phyloP scores from a whole-genome alignment of 2,329 filamentous ascomycete genomes.

The Penicillium sp. region DNA sequence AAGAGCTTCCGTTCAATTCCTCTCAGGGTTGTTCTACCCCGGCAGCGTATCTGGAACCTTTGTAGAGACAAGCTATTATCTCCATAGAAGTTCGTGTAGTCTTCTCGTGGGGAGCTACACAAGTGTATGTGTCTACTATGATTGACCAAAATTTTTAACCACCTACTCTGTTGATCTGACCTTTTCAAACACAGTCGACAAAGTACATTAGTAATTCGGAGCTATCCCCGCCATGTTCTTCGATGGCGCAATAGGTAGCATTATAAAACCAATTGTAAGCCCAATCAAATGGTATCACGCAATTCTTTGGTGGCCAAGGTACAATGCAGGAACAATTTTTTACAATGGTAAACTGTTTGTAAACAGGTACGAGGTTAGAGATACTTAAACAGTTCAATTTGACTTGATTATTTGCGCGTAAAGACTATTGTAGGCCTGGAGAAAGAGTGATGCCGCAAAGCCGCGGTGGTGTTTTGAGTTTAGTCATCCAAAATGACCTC shows the following conservation, averaged over 20 bases:
- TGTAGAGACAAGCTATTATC: too few species aligned
- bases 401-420: not conserved
- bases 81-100: not conserved
- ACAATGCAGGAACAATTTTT: not conserved
- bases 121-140: not conserved
- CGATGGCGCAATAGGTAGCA: constrained; percentile 28
- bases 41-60: too few species aligned
- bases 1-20: too few species aligned
- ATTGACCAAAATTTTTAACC: not conserved
- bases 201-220: not conserved
- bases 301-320: not conserved
- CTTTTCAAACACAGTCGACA: not conserved
- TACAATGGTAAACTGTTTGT: not conserved
- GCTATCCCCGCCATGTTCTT: constrained; percentile 18
- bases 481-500: constrained; percentile 13
- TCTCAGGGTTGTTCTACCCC: too few species aligned
- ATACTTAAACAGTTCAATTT: not conserved
- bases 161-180: not conserved
- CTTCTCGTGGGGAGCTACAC: not conserved
- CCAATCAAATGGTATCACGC: not conserved
- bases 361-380: not conserved
- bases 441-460: not conserved
- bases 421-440: not conserved
- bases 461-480: not conserved
- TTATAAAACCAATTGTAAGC: not conserved